Conservation (phyloP, 345 rosid species). For the Viola odorata region DNA sequence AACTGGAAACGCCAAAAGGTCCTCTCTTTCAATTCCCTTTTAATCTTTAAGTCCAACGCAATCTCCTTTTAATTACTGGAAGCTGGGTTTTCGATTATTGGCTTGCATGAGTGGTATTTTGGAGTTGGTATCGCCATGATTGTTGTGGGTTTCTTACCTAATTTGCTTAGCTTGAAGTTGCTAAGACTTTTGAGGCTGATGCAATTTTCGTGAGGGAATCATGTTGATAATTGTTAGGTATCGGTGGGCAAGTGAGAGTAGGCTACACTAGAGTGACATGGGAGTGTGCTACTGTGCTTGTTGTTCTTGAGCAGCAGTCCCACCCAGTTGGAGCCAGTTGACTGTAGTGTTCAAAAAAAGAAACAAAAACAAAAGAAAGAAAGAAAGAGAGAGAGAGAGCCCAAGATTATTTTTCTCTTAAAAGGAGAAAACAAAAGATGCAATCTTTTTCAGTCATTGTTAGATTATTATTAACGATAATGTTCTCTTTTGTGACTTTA, state of each 20-base stretch:
- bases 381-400: not conserved
- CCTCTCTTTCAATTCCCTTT: not conserved
- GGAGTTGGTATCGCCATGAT: too few species aligned
- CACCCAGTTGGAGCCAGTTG: conserved; percentile 1
- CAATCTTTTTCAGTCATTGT: conserved; percentile 9
- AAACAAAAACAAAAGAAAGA: not conserved
- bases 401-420: too few species aligned
- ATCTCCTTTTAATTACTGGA: not conserved
- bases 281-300: conserved; percentile 12
- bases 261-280: conserved; percentile 18
- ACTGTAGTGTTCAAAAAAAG: conserved; percentile 13
- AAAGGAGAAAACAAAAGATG: conserved; percentile 7
- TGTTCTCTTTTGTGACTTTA: conserved; percentile 9
- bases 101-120: too few species aligned
- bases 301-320: too few species aligned
- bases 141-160: too few species aligned
- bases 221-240: not conserved
- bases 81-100: too few species aligned
- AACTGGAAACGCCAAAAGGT: conserved; percentile 69
- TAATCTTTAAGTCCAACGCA: not conserved
- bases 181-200: too few species aligned
- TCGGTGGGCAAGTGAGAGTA: conserved; percentile 22
- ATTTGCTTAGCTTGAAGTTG: too few species aligned
- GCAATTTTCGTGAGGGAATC: too few species aligned
- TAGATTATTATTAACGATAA: conserved; percentile 1